phyloP scores from a whole-genome alignment of 805 yeast species.

The Candida xyloterini region DNA sequence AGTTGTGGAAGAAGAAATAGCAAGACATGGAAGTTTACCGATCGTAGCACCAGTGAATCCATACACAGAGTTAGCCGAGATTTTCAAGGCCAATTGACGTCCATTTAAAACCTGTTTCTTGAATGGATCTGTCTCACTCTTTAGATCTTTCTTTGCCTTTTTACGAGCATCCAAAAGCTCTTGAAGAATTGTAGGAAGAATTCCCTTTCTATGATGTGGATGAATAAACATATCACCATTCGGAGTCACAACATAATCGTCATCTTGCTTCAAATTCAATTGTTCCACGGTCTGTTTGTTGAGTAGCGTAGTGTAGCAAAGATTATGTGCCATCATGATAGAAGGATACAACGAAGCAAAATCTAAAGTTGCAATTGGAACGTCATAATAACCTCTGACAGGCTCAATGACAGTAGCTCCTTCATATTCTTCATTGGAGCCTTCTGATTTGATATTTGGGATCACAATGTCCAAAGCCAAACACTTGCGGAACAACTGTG shows the following conservation, averaged over 20 bases:
- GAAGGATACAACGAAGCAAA: constrained; percentile 97
- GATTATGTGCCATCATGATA: constrained; percentile 98
- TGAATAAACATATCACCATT: constrained; percentile 90
- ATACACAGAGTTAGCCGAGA: constrained; percentile 96
- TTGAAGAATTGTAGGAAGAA: constrained; percentile 85
- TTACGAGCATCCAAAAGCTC: constrained; percentile 91
- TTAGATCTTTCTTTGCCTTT: constrained; percentile 84
- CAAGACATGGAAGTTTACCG: constrained; percentile 94
- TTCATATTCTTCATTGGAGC: constrained; percentile 88
- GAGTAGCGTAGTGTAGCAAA: constrained; percentile 89
- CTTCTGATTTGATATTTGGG: constrained; percentile 84
- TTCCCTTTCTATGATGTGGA: constrained; percentile 66
- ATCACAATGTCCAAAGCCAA: constrained; percentile 79
- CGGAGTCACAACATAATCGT: constrained; percentile 84
- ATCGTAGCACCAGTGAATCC: constrained; percentile 99
- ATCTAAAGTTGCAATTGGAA: constrained; percentile 96
- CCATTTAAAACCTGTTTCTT: constrained; percentile 92
- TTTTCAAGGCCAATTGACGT: constrained; percentile 92
- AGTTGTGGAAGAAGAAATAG: constrained; percentile 93
- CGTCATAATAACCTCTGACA: constrained; percentile 89
- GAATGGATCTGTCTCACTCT: constrained; percentile 92
- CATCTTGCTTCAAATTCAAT: constrained; percentile 58
- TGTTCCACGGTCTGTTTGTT: constrained; percentile 66
- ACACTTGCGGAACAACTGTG: constrained; percentile 93
- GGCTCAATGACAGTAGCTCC: constrained; percentile 99